Conservation (phyloP, 208 protist genomes). For the Crithidia acanthocephali region DNA sequence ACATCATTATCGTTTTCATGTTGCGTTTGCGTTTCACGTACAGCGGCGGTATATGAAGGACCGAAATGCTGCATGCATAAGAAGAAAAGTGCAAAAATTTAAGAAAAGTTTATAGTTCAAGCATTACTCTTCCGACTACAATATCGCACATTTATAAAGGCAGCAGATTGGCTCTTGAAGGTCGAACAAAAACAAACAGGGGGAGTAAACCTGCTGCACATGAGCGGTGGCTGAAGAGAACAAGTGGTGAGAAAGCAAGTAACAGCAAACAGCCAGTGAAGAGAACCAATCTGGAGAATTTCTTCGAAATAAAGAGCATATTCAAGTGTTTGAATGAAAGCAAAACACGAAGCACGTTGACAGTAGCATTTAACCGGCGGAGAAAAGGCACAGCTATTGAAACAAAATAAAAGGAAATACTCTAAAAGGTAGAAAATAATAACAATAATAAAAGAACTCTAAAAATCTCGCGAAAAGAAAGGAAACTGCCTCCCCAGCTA, state of each 20-base stretch:
- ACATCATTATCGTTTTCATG: too few relatives aligned
- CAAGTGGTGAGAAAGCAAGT: slow-evolving; percentile 4
- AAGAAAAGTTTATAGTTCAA: background rate
- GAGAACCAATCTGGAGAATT: too few relatives aligned
- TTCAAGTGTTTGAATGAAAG: too few relatives aligned
- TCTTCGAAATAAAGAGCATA: background rate
- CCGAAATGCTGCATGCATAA: too few relatives aligned
- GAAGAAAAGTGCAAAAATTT: slow-evolving; percentile 7
- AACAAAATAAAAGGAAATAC: background rate
- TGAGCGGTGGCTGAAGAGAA: slow-evolving; percentile 7
- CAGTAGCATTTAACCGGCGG: background rate
- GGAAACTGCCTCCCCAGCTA: background rate
- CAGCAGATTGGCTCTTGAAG: slow-evolving; percentile 5
- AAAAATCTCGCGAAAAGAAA: slow-evolving; percentile 2
- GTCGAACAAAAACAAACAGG: slow-evolving; percentile 20
- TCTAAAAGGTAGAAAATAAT: background rate
- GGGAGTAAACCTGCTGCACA: slow-evolving; percentile 23
- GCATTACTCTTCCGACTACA: background rate
- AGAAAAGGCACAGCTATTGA: background rate
- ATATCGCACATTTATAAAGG: background rate
- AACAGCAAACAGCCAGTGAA: too few relatives aligned
- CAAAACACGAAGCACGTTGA: too few relatives aligned
- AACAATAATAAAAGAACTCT: slow-evolving; percentile 11
- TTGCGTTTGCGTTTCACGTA: too few relatives aligned
- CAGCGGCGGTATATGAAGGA: too few relatives aligned